Base-by-base conservation (phyloP, 371 early-diverging fungal genomes). In the Aphelidium insulamus region DNA sequence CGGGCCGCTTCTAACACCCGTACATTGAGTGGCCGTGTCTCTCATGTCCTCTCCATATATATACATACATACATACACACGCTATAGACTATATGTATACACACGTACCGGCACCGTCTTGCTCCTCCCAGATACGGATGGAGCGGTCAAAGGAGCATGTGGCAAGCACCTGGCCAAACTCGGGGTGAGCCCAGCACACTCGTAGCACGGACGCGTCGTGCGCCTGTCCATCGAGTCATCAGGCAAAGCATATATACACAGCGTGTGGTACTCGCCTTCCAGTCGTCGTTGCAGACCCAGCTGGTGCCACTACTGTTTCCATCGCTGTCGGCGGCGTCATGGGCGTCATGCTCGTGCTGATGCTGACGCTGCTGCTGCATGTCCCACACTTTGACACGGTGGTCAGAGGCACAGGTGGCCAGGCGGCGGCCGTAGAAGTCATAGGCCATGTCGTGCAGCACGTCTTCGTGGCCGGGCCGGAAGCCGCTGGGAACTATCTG, bases 371-470 rank as follows among this genome's bases (percentile, higher is more conserved):
- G n/a, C n/a, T n/a, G n/a, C n/a, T n/a, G n/a, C n/a, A n/a, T n/a
- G 48, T 85, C 85, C 82, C 83, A 88, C 15, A 92, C 76, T 62
- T 88, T 90, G 41, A 90, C 49, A 37, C 69, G 65, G 37, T 79
- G 81, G 55, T 92, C 94, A 4, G 88, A 85, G 2, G 85, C 79
- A 33, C 82, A 79, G 0, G 88, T 84, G 26, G 69, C 62, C 3
- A 92, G 56, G 33, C 85, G 54, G 39, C 73, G 77, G 4, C 94
- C 91, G 52, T 90, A 88, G 49, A 63, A 85, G 54, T 90, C 80
- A 49, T 84, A 90, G 2, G 72, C 58, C 14, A 92, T 52, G 40
- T 80, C 85, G 48, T 88, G 91, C 36, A 92, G 75, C 28, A 92
- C 64, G 55, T 92, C 91, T 31, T 84, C 84, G 56, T 92, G 94